Base-by-base conservation (phyloP, 2,329 filamentous ascomycete species). In the Ceratocystis smalleyi region DNA sequence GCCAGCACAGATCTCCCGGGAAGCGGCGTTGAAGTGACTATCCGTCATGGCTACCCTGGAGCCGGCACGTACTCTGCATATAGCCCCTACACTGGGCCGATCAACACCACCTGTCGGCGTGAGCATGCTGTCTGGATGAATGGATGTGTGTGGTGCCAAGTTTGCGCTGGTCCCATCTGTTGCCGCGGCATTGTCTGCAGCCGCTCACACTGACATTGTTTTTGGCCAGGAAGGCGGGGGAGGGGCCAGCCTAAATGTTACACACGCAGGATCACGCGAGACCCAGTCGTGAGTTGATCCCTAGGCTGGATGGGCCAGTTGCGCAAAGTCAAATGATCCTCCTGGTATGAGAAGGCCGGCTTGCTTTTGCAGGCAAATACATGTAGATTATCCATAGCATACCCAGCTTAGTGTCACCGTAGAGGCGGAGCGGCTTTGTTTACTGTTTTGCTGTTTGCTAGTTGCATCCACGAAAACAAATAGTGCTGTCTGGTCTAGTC, bases 321-420 rank as follows among this genome's bases (percentile, higher is more conserved):
- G 47, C 47, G n/a, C 22, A 35, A 57, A 57, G 54, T 10, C 30
- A 57, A 57, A 57, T 57, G 27, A 57, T 57, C 54, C 54, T 35
- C 32, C n/a, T 35, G n/a, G 5, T 17, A n/a, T 57, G 8, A 32
- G 27, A 35, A 30, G 51, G 10, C 24, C 51, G 19, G 4, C 10
- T 12, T 24, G 8, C 47, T 51, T 51, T 27, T 22, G 12, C 22
- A 19, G 3, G 27, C 30, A 32, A 35, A 30, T 57, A 40, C 17
- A 32, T 35, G 12, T 57, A 30, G 8, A 57, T 35, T 40, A 40
- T 40, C 35, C 10, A 15, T 12, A 17, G 10, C 22, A 57, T 10
- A 19, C 27, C 30, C n/a, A 17, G 32, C 30, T 17, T 24, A 57
- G 27, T 57, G 54, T 35, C 24, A n/a, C 54, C 2, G 30, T 19